phyloP scores from a whole-genome alignment of 768 basidiomycete species.

The Calocybe indica region DNA sequence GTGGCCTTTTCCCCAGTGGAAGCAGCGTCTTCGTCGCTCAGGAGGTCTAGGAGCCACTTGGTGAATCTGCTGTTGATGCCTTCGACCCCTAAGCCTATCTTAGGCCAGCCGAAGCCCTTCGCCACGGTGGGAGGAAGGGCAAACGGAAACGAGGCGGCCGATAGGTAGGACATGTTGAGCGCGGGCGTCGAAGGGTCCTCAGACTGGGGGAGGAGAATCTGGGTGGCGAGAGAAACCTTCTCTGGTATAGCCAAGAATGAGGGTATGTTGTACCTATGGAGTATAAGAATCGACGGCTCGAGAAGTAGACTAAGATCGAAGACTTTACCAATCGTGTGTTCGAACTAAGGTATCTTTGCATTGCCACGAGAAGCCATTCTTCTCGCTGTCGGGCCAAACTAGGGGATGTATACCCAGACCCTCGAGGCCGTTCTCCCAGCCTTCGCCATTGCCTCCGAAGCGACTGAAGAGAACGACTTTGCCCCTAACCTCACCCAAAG shows the following conservation, averaged over 20 bases:
- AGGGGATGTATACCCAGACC: conserved; percentile 86
- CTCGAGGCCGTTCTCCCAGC: conserved; percentile 63
- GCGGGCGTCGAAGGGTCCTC: conserved; percentile 29
- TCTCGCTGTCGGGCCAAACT: conserved; percentile 76
- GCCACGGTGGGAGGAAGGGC: conserved; percentile 75
- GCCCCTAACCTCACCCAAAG: conserved; percentile 78
- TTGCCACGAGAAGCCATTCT: conserved; percentile 73
- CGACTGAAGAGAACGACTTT: conserved; percentile 83
- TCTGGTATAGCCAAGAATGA: conserved; percentile 82
- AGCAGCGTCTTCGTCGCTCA: conserved; percentile 23
- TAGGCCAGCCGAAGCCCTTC: conserved; percentile 80
- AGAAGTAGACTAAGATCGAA: conserved; percentile 8
- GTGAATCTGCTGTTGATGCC: conserved; percentile 79
- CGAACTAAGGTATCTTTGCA: conserved; percentile 63
- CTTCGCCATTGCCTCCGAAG: conserved; percentile 65
- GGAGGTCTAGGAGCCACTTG: conserved; percentile 58
- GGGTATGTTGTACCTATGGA: conserved; percentile 68
- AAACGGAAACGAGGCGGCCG: conserved; percentile 76
- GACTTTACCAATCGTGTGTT: conserved; percentile 77
- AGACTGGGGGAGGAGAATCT: conserved; percentile 40
- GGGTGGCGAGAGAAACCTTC: conserved; percentile 57
- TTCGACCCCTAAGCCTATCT: conserved; percentile 70
- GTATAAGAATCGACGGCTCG: not conserved
- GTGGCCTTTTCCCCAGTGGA: conserved; percentile 10
- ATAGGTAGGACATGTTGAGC: conserved; percentile 75